phyloP scores from a whole-genome alignment of 169 alveolate species.

The Plasmodium vinckei region DNA sequence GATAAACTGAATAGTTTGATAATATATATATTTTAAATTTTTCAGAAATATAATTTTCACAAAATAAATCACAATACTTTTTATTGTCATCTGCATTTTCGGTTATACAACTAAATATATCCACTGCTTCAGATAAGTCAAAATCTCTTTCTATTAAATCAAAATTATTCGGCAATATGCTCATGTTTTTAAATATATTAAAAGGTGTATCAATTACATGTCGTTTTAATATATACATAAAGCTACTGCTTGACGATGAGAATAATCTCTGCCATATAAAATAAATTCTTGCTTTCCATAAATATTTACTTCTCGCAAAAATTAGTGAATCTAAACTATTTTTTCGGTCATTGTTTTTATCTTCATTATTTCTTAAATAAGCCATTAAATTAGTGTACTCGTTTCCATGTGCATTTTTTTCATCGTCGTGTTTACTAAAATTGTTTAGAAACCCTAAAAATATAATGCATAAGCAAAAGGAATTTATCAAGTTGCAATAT shows the following conservation, averaged over 20 bases:
- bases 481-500: conserved; percentile 29
- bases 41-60: conserved; percentile 45
- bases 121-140: conserved; percentile 10
- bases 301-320: conserved; percentile 64
- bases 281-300: conserved; percentile 71
- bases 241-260: conserved; percentile 19
- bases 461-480: conserved; percentile 36
- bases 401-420: background rate
- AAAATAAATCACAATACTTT: conserved; percentile 42
- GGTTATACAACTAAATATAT: conserved; percentile 12
- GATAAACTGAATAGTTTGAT: conserved; percentile 77
- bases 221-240: conserved; percentile 28
- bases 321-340: conserved; percentile 14
- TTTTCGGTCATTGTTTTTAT: background rate
- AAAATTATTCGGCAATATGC: conserved; percentile 28
- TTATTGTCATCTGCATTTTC: conserved; percentile 12
- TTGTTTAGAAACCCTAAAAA: conserved; percentile 50
- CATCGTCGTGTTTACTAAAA: conserved; percentile 1
- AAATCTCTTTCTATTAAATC: conserved; percentile 52
- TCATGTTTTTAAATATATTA: conserved; percentile 51
- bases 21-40: conserved; percentile 77
- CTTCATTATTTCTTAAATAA: background rate
- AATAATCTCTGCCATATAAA: conserved; percentile 76
- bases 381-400: conserved; percentile 8
- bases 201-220: conserved; percentile 54